Evolutionary conservation across 176 grass and related monocot genomes (phyloP), one percentile per base, ranked within the genome.

Genomic region (Neostapfia colusana): DNA sequence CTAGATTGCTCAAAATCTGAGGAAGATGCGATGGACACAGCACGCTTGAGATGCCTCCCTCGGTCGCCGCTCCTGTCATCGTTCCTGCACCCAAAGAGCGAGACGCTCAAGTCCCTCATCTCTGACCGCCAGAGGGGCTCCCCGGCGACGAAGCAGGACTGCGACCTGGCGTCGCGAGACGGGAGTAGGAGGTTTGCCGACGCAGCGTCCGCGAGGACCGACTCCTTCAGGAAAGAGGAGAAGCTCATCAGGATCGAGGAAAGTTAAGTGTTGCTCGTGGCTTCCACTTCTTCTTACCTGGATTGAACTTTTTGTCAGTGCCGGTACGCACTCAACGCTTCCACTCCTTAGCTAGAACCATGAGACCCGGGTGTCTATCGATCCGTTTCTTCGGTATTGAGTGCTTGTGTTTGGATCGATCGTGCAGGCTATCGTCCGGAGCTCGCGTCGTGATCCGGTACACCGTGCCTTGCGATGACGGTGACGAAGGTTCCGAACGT

Each of bases 371-470:
- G 6, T 12, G 8, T 28, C 31, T 31, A 6, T 25, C 15, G 7
- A 45, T 34, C 25, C 2, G 20, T 48, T 48, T 79, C 59, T 31
- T 31, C 24, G 44, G 76, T 64, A 75, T 75, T 88, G 86, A 84
- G 63, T 27, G 12, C 4, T 63, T 21, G 46, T 31, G 4, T 88
- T 40, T 70, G 44, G 36, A 56, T 10, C 37, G 2, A 43, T 17
- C 27, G 4, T 81, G 83, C 93, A 96, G 93, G 90, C 69, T 97
- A 40, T 84, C 87, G 10, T 97, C 93, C 15, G 93, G 93, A 78
- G 93, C 93, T 36, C 87, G 89, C 4, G 93, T 97, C 12, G 86
- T 97, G 27, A 97, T 97, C 66, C 93, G 88, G 74, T 93, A 78
- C 68, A 97, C 79, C 35, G 76, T 88, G 61, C 90, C 85, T 21